Percentiles rank a stretch among this genome's conserved stretches.
Evolutionary conservation across 2,329 filamentous ascomycete species (phyloP).

Genomic region (Fusarium sterilihyphosum): DNA sequence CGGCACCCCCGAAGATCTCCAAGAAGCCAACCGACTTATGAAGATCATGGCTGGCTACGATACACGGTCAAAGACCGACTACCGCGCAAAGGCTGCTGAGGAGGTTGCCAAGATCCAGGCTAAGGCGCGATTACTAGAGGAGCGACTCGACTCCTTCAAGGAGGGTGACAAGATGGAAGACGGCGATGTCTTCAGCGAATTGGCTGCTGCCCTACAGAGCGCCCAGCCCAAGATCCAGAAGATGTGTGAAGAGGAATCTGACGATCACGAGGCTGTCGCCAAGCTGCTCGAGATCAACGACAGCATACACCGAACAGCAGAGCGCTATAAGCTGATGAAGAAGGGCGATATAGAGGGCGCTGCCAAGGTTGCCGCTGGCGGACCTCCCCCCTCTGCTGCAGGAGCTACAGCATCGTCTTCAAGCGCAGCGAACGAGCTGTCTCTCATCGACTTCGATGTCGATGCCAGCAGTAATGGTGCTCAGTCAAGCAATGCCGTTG

Average conservation of each 20-base stretch:
- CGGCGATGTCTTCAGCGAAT: constrained; percentile 79
- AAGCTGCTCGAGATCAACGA: constrained; percentile 98
- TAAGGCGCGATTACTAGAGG: constrained; percentile 91
- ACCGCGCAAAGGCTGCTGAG: constrained; percentile 95
- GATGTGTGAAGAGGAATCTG: constrained; percentile 99
- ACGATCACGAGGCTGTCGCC: constrained; percentile 94
- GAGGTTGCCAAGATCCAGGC: constrained; percentile 95
- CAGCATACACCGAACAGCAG: constrained; percentile 96
- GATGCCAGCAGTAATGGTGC: constrained; percentile 60
- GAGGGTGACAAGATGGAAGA: constrained; percentile 81
- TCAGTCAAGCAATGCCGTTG: constrained; percentile 42
- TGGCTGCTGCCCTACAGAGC: constrained; percentile 87
- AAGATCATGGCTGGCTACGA: constrained; percentile 99
- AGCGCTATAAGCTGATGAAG: constrained; percentile 95
- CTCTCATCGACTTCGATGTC: constrained; percentile 89
- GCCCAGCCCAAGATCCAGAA: constrained; percentile 99
- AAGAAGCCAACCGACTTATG: constrained; percentile 98
- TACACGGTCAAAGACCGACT: constrained; percentile 94
- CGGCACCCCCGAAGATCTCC: constrained; percentile 89
- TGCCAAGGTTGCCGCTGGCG: constrained; percentile 84
- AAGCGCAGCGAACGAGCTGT: constrained; percentile 74
- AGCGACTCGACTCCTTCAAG: constrained; percentile 86
- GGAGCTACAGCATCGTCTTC: constrained; percentile 65
- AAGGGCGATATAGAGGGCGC: constrained; percentile 90
- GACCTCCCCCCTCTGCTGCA: constrained; percentile 62